phyloP scores from a whole-genome alignment of 441 rosid species.

The Pelargonium citronellum region DNA sequence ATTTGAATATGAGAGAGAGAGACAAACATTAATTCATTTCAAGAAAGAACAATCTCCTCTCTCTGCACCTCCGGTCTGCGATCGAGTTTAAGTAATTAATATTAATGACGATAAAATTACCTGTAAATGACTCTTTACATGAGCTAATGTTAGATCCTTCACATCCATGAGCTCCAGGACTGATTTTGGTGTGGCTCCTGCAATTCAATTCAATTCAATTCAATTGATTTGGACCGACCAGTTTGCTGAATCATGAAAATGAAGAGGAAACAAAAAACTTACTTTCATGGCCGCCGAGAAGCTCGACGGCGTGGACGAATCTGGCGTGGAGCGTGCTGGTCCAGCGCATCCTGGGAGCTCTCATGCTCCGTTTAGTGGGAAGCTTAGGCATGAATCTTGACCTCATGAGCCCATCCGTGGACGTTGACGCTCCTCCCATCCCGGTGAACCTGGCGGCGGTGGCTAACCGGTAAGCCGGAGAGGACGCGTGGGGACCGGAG shows the following conservation, averaged over 20 bases:
- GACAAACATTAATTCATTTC: too few species aligned
- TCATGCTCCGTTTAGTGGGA: conserved; percentile 65
- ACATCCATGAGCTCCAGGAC: conserved; percentile 87
- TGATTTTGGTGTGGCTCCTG: conserved; percentile 86
- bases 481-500: conserved; percentile 23
- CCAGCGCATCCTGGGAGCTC: conserved; percentile 89
- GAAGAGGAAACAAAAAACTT: conserved; percentile 7
- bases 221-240: background rate
- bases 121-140: conserved; percentile 69
- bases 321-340: conserved; percentile 71
- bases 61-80: too few species aligned
- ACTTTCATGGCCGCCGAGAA: conserved; percentile 89
- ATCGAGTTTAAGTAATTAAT: too few species aligned
- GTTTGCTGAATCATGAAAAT: background rate
- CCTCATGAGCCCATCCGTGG: conserved; percentile 43
- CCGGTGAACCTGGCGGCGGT: conserved; percentile 43
- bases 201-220: background rate
- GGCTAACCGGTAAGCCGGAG: conserved; percentile 27
- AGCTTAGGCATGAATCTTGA: conserved; percentile 62
- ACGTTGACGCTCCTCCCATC: conserved; percentile 16
- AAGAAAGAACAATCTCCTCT: too few species aligned
- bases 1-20: background rate
- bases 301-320: conserved; percentile 81
- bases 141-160: conserved; percentile 79
- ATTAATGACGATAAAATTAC: too few species aligned